Conservation (phyloP, 1,284 basidiomycete genomes). For the Mycena sp. region DNA sequence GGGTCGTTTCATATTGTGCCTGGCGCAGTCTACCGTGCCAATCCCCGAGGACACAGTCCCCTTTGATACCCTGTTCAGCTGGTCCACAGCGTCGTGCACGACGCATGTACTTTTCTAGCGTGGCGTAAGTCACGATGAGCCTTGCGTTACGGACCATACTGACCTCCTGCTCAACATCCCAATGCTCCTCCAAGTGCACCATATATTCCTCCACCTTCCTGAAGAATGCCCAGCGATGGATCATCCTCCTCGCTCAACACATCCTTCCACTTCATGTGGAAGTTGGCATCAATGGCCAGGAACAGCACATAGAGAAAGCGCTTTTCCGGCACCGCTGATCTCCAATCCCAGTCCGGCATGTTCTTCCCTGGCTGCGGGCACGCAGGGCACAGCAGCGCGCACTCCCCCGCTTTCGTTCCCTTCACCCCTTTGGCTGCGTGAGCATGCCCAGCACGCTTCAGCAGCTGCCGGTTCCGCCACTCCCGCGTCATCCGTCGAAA, state of each 20-base stretch:
- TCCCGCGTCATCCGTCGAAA: constrained; percentile 23
- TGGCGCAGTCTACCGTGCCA: constrained; percentile 3
- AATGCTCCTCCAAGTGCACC: too few relatives aligned
- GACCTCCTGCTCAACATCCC: too few relatives aligned
- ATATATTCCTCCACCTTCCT: too few relatives aligned
- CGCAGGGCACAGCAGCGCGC: constrained; percentile 24
- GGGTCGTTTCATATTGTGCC: constrained; percentile 40
- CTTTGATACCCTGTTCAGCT: neutral
- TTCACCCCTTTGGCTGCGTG: constrained; percentile 20
- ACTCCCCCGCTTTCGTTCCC: constrained; percentile 22
- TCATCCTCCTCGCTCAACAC: constrained; percentile 29
- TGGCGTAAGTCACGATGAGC: too few relatives aligned
- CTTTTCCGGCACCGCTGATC: too few relatives aligned
- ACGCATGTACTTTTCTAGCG: neutral
- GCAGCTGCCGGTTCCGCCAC: constrained; percentile 14
- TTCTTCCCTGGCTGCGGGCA: constrained; percentile 28
- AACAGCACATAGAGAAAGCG: constrained; percentile 39
- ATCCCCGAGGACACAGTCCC: constrained; percentile 3
- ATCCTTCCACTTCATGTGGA: constrained; percentile 32
- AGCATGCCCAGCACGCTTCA: constrained; percentile 21
- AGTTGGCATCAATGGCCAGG: constrained; percentile 18
- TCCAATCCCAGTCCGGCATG: neutral
- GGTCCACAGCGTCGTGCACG: neutral
- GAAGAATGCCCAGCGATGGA: neutral
- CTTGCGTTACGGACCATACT: too few relatives aligned